Evolutionary conservation across 1,284 basidiomycete genomes (phyloP), one percentile per base, ranked within the genome.

Genomic region (Pulchroboletus neoregius): DNA sequence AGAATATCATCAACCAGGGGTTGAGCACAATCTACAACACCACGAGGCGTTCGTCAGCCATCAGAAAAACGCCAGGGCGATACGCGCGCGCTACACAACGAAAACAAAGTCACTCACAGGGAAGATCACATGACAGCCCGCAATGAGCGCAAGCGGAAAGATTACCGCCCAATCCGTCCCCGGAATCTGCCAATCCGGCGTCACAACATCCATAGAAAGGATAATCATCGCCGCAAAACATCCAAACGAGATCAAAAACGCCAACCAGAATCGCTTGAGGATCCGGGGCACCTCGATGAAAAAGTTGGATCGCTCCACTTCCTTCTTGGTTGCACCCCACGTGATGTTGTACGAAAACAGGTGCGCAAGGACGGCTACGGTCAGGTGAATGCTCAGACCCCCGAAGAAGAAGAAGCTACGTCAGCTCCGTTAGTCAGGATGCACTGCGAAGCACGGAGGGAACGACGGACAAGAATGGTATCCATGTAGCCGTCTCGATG

Each of bases 341-440:
- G 76, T 80, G 72, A 93, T 93, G 66, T 92, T 82, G 68, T 88
- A 89, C 3, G 87, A 87, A 65, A 91, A 82, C 45, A 90, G 51
- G 63, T 94, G 91, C 0, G 87, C 80, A n/a, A 90, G 72, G 16
- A 93, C 71, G 0, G 90, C 87, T 28, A 79, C 73, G 4, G 81
- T 74, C 32, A 92, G 76, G 52, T 88, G 87, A 43, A 88, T 78
- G 43, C 80, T 80, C 46, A 91, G 71, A 0, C 89, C 89, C 24
- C 82, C 80, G 58, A 91, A 91, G 78, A 92, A 91, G 71, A 90
- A 88, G 70, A 85, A 84, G 71, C 88, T 89, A n/a, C n/a, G n/a
- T n/a, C n/a, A n/a, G n/a, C n/a, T n/a, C n/a, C n/a, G n/a, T 13
- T 13, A 24, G 23, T 24, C 23, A 24, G 9, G 23, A 24, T 24